Evolutionary conservation across 352 stramenopile species (phyloP).

Genomic region (Globisporangium polare): DNA sequence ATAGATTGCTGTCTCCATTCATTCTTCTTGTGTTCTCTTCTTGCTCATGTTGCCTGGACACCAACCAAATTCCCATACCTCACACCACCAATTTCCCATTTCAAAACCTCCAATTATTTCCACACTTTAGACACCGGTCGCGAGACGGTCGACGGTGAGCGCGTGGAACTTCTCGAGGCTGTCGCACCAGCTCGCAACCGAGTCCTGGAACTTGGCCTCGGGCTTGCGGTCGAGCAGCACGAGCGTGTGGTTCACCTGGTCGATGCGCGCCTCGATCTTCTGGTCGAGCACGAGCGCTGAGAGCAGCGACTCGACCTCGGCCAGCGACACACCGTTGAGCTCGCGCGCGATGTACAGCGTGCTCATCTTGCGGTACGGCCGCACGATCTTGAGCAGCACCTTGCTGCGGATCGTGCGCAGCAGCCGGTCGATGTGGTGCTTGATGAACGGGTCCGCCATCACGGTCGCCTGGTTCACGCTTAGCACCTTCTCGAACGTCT

Average conservation of each 20-base stretch:
- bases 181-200: conserved; percentile 60
- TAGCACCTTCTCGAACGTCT: conserved; percentile 92
- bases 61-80: not conserved
- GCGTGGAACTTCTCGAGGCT: conserved; percentile 67
- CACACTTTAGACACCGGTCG: conserved; percentile 31
- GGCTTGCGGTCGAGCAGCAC: conserved; percentile 64
- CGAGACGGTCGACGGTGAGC: conserved; percentile 56
- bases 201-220: conserved; percentile 68
- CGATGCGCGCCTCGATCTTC: conserved; percentile 90
- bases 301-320: conserved; percentile 91
- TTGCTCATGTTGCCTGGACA: not conserved
- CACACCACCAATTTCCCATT: not conserved
- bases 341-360: conserved; percentile 89
- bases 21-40: conserved; percentile 3
- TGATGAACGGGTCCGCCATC: conserved; percentile 95
- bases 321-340: conserved; percentile 89
- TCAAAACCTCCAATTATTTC: not conserved
- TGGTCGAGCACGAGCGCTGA: conserved; percentile 92
- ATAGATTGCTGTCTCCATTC: conserved; percentile 4
- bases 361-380: conserved; percentile 92
- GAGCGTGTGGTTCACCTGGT: conserved; percentile 85
- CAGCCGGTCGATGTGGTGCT: conserved; percentile 93
- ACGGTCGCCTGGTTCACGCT: conserved; percentile 82
- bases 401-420: conserved; percentile 94
- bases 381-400: conserved; percentile 93